Evolutionary conservation across 148 eudicot genomes (phyloP).

Genomic region (Agrostemma githago): DNA sequence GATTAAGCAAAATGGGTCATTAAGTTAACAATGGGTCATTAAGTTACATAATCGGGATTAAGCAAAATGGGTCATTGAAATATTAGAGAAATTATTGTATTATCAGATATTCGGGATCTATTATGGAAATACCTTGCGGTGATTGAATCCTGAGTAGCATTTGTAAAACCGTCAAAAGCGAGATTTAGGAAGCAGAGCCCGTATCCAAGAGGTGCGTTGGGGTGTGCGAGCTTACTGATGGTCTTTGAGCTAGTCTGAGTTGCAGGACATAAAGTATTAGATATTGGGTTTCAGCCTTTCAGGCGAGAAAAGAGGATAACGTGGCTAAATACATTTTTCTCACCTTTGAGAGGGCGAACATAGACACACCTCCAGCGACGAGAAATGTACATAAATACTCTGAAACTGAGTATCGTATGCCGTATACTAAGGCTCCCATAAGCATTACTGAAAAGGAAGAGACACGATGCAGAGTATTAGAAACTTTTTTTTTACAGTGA

Average conservation of each 20-base stretch:
- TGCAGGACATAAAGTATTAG: conserved; percentile 4
- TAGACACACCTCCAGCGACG: conserved; percentile 93
- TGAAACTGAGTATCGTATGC: conserved; percentile 66
- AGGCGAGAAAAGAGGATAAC: background rate
- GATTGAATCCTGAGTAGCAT: conserved; percentile 98
- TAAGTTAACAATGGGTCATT: too few relatives aligned
- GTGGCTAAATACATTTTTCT: background rate
- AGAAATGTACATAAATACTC: conserved; percentile 78
- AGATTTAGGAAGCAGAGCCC: conserved; percentile 90
- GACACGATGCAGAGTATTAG: background rate
- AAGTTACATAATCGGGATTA: too few relatives aligned
- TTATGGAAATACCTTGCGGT: conserved; percentile 49
- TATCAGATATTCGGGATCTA: too few relatives aligned
- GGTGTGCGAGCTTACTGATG: conserved; percentile 85
- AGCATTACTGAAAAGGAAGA: conserved; percentile 64
- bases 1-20: too few relatives aligned
- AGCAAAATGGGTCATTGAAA: too few relatives aligned
- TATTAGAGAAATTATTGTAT: too few relatives aligned
- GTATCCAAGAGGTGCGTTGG: conserved; percentile 96
- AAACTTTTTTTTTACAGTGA: background rate
- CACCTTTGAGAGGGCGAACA: conserved; percentile 88
- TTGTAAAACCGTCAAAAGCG: conserved; percentile 97
- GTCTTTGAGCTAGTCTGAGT: conserved; percentile 89
- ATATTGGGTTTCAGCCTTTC: background rate
- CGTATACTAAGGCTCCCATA: conserved; percentile 78